A percentile compares a stretch with the other conserved stretches of the same genome.
phyloP scores from a whole-genome alignment of 768 basidiomycete genomes.

The Boletus huronensis region DNA sequence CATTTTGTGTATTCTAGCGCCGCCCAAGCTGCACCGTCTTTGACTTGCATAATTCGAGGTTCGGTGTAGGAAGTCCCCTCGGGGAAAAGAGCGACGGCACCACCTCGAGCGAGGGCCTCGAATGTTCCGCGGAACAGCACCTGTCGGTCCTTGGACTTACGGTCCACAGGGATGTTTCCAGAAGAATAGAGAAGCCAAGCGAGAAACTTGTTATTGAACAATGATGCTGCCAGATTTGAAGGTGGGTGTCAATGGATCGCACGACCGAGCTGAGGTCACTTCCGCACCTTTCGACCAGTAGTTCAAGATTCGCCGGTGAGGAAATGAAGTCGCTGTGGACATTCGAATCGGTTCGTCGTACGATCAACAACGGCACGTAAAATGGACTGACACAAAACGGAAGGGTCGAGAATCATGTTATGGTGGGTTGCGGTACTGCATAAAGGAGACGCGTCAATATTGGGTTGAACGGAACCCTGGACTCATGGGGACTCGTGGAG shows the following conservation, averaged over 20 bases:
- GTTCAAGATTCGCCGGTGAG: slow-evolving; percentile 76
- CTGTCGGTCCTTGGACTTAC: slow-evolving; percentile 90
- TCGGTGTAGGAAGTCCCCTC: slow-evolving; percentile 94
- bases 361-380: slow-evolving; percentile 13
- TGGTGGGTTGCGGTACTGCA: slow-evolving; percentile 80
- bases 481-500: not conserved
- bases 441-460: slow-evolving; percentile 15
- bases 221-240: slow-evolving; percentile 46
- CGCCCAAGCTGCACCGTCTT: slow-evolving; percentile 94
- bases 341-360: slow-evolving; percentile 16
- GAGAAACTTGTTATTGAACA: slow-evolving; percentile 78
- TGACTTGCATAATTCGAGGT: slow-evolving; percentile 87
- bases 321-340: slow-evolving; percentile 70
- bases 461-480: not conserved
- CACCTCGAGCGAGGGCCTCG: slow-evolving; percentile 73
- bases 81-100: slow-evolving; percentile 89
- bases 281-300: slow-evolving; percentile 88
- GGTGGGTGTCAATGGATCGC: slow-evolving; percentile 8
- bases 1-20: slow-evolving; percentile 90
- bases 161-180: slow-evolving; percentile 97
- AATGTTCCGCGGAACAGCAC: slow-evolving; percentile 86
- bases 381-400: slow-evolving; percentile 63
- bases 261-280: slow-evolving; percentile 9
- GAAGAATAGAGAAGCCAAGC: slow-evolving; percentile 77
- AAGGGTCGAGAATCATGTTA: slow-evolving; percentile 94